Evolutionary conservation across 352 stramenopile genomes (phyloP).

Genomic region (Globisporangium ultimum): DNA sequence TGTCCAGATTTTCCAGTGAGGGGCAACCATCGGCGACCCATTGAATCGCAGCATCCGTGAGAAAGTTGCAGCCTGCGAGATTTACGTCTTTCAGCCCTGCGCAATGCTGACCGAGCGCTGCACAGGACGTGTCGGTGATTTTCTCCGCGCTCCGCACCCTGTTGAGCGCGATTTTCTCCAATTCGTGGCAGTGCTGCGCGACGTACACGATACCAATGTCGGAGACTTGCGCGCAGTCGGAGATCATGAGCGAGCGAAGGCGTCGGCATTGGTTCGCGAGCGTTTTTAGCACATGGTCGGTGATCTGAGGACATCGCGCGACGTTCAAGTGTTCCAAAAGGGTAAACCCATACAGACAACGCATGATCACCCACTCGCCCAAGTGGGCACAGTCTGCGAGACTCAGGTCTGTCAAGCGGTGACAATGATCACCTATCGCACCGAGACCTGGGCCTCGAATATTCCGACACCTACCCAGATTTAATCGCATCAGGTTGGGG

Average conservation of each 20-base stretch:
- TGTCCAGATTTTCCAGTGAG: slow-evolving; percentile 70
- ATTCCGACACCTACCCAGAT: slow-evolving; percentile 38
- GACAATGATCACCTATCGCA: slow-evolving; percentile 60
- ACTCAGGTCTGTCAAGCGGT: slow-evolving; percentile 26
- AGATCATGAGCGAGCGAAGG: slow-evolving; percentile 70
- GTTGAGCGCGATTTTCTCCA: slow-evolving; percentile 74
- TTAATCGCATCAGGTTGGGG: slow-evolving; percentile 39
- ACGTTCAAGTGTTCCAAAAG: slow-evolving; percentile 55
- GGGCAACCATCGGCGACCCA: slow-evolving; percentile 85
- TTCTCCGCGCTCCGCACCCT: slow-evolving; percentile 58
- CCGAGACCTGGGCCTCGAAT: slow-evolving; percentile 60
- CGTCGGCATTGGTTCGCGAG: slow-evolving; percentile 66
- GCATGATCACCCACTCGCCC: slow-evolving; percentile 65
- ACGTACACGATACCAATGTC: slow-evolving; percentile 86
- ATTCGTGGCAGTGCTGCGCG: slow-evolving; percentile 57
- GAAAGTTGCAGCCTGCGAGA: slow-evolving; percentile 78
- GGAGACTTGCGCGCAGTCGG: slow-evolving; percentile 73
- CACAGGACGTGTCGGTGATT: slow-evolving; percentile 87
- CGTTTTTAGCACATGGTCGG: slow-evolving; percentile 81
- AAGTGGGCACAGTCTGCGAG: slow-evolving; percentile 59
- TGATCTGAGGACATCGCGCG: slow-evolving; percentile 77
- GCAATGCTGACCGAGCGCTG: slow-evolving; percentile 74
- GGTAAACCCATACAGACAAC: slow-evolving; percentile 58
- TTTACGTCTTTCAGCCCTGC: slow-evolving; percentile 49
- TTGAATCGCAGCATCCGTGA: slow-evolving; percentile 89